phyloP scores from a whole-genome alignment of 1,284 basidiomycete genomes.

The Irpex sp. region DNA sequence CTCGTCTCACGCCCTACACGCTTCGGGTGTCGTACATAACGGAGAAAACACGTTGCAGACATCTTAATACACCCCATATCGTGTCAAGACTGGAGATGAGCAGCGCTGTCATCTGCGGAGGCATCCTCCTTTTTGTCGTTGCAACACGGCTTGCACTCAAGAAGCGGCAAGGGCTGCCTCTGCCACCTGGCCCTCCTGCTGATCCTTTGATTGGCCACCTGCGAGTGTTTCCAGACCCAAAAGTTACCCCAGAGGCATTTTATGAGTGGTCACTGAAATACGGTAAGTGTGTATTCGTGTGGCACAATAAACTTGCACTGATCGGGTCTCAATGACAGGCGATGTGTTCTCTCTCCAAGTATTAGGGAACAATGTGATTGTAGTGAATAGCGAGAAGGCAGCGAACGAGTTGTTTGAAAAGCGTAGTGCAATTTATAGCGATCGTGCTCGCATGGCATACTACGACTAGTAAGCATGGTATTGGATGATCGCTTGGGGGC shows the following conservation, averaged over 20 bases:
- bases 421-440: slow-evolving; percentile 3
- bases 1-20: too few species aligned
- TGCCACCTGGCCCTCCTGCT: not conserved
- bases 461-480: not conserved
- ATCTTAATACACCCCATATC: too few species aligned
- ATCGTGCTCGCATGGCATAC: not conserved
- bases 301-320: not conserved
- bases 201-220: not conserved
- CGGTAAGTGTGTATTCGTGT: not conserved
- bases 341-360: slow-evolving; percentile 1
- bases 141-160: not conserved
- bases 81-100: not conserved
- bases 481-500: too few species aligned
- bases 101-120: not conserved
- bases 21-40: too few species aligned
- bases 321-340: not conserved
- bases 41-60: too few species aligned
- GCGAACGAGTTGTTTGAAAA: slow-evolving; percentile 6
- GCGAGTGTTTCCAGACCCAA: not conserved
- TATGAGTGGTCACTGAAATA: slow-evolving; percentile 1
- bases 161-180: not conserved
- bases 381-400: slow-evolving; percentile 1
- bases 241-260: not conserved
- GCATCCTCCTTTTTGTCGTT: not conserved
- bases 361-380: not conserved